phyloP scores from a whole-genome alignment of 805 yeast species.

The Starmerella tilneyi region DNA sequence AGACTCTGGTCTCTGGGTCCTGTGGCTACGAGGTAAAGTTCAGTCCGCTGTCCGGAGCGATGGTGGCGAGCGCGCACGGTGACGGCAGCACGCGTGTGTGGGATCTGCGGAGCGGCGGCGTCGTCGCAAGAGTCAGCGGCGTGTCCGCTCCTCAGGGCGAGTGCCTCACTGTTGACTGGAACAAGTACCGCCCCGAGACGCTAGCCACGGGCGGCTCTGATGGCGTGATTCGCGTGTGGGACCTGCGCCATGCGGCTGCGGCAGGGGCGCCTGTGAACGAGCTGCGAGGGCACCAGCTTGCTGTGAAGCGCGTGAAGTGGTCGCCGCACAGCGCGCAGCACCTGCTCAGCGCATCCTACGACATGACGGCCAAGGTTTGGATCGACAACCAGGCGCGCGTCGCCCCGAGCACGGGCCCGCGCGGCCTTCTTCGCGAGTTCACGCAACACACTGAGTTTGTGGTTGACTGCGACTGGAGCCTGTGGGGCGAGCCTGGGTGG shows the following conservation, averaged over 20 bases:
- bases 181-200: constrained; percentile 69
- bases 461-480: constrained; percentile 85
- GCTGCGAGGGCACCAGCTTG: constrained; percentile 77
- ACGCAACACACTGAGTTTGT: constrained; percentile 76
- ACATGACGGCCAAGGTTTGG: constrained; percentile 89
- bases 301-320: constrained; percentile 75
- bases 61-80: constrained; percentile 61
- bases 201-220: constrained; percentile 92
- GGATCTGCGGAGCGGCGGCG: constrained; percentile 55
- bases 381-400: constrained; percentile 44
- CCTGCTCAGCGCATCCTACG: constrained; percentile 71
- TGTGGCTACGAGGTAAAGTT: constrained; percentile 58
- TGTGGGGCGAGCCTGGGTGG: constrained; percentile 97
- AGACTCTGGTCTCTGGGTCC: constrained; percentile 25
- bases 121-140: constrained; percentile 33
- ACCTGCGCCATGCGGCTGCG: constrained; percentile 59
- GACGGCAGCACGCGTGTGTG: constrained; percentile 67
- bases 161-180: constrained; percentile 74
- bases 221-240: constrained; percentile 77
- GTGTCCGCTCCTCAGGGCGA: constrained; percentile 73
- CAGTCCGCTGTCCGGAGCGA: constrained; percentile 73
- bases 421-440: constrained; percentile 51
- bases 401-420: constrained; percentile 15
- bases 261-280: constrained; percentile 56
- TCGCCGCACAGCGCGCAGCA: constrained; percentile 73